phyloP scores from a whole-genome alignment of 2,329 filamentous ascomycete genomes.

The Lachnellula willkommii region DNA sequence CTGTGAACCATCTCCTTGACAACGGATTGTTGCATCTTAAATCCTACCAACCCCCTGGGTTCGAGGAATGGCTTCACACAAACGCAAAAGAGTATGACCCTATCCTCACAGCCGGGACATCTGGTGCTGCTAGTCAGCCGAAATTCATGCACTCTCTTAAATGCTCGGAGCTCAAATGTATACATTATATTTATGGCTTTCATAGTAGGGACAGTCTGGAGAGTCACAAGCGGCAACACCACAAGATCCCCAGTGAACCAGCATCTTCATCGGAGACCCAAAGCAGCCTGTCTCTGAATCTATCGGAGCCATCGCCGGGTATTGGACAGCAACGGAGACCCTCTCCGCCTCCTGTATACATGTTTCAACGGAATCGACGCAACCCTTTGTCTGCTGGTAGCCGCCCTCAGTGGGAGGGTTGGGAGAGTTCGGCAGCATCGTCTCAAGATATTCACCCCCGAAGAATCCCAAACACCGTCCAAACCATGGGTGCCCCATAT shows the following conservation, averaged over 20 bases:
- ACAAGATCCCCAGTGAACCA: too few relatives aligned
- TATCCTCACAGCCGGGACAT: not conserved
- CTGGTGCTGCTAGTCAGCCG: not conserved
- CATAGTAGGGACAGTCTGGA: not conserved
- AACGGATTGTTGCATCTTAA: not conserved
- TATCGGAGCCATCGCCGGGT: too few relatives aligned
- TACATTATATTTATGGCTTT: slow-evolving; percentile 1
- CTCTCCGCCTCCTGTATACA: too few relatives aligned
- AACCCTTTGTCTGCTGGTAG: too few relatives aligned
- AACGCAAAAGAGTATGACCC: not conserved
- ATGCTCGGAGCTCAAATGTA: not conserved
- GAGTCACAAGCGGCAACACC: not conserved
- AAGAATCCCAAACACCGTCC: not conserved
- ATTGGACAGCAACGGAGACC: too few relatives aligned
- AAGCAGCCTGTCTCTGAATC: too few relatives aligned
- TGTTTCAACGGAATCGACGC: too few relatives aligned
- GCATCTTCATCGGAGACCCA: too few relatives aligned
- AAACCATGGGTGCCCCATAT: not conserved
- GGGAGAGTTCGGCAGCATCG: too few relatives aligned
- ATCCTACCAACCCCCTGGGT: not conserved
- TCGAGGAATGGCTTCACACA: not conserved
- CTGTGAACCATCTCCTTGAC: not conserved
- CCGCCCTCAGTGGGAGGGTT: too few relatives aligned
- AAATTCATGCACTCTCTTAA: not conserved
- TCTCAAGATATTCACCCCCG: too few relatives aligned